These are phyloP conservation scores for Mortierella sp. DNA, from an alignment of 371 early-diverging fungal genomes.

Conservation along the genomic window DNA sequence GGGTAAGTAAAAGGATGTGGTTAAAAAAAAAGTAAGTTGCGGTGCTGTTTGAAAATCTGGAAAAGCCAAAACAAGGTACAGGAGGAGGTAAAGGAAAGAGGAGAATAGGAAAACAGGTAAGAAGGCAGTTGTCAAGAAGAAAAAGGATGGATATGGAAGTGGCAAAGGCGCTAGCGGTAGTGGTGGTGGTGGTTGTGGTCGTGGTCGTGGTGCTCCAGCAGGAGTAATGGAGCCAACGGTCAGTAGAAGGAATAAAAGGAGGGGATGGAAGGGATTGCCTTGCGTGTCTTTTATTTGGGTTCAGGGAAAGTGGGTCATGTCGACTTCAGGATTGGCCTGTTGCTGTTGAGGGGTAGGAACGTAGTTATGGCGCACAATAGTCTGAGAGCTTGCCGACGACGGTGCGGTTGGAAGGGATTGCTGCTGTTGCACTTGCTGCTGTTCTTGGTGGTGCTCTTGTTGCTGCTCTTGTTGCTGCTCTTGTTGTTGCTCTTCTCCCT, in stretches of 20 bases:
- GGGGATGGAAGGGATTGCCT: not conserved
- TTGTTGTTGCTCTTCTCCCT: not conserved
- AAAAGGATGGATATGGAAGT: not conserved
- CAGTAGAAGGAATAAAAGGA: not conserved
- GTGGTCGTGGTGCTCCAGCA: not conserved
- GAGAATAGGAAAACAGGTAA: no score
- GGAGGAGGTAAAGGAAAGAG: not conserved
- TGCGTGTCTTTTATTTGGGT: not conserved
- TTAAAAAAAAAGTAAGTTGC: not conserved
- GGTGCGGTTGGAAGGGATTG: not conserved
- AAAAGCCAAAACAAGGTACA: no score
- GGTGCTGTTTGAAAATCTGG: not conserved
- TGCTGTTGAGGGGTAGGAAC: slow-evolving; percentile 15
- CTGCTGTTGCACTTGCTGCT: not conserved
- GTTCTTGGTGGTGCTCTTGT: not conserved
- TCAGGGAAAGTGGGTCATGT: slow-evolving; percentile 15
- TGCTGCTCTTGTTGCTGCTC: not conserved
- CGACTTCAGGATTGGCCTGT: slow-evolving; percentile 14
- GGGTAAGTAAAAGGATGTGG: not conserved
- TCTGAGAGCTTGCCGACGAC: not conserved
- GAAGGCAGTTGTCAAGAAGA: not conserved
- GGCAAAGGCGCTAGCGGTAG: not conserved
- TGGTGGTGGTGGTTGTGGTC: not conserved
- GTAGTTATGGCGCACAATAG: not conserved
- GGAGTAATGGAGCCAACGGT: slow-evolving; percentile 3